phyloP scores from a whole-genome alignment of 352 stramenopile genomes.

The Blastocystis hominis region DNA sequence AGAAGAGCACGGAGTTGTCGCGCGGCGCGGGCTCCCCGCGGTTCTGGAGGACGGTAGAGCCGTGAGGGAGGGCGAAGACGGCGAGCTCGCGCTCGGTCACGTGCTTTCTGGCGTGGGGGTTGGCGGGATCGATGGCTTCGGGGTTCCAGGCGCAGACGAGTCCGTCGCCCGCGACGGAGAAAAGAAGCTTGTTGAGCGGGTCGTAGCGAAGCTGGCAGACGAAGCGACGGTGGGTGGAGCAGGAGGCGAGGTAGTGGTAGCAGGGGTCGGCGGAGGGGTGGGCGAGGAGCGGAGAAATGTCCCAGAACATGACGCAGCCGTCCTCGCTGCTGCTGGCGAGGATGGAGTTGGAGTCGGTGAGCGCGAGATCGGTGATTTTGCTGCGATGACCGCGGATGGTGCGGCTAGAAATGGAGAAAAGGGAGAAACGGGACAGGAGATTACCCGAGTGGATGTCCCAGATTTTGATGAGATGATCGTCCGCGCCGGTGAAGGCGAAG shows the following conservation, averaged over 20 bases:
- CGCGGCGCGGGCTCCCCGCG: not conserved
- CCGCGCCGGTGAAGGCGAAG: slow-evolving; percentile 88
- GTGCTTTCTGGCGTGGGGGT: not conserved
- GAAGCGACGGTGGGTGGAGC: not conserved
- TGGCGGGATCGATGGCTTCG: not conserved
- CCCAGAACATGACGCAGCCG: slow-evolving; percentile 37
- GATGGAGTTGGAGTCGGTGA: slow-evolving; percentile 8
- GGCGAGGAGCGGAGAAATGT: not conserved
- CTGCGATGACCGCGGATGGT: slow-evolving; percentile 36
- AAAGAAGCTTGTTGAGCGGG: not conserved
- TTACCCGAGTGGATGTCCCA: slow-evolving; percentile 75
- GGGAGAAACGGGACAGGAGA: not conserved
- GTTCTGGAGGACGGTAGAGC: not conserved
- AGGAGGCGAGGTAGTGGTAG: slow-evolving; percentile 1
- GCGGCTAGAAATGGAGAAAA: not conserved
- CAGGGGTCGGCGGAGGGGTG: not conserved
- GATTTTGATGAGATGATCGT: slow-evolving; percentile 91
- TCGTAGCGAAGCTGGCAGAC: slow-evolving; percentile 24
- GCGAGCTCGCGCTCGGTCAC: not conserved
- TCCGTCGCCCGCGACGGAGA: slow-evolving; percentile 30
- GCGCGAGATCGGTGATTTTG: slow-evolving; percentile 29
- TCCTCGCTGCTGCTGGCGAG: slow-evolving; percentile 41
- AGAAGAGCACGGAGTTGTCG: slow-evolving; percentile 28
- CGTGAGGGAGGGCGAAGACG: not conserved
- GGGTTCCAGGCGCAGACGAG: slow-evolving; percentile 22